Conservation (phyloP, 352 stramenopile species). For the Paralagenidium karlingii region DNA sequence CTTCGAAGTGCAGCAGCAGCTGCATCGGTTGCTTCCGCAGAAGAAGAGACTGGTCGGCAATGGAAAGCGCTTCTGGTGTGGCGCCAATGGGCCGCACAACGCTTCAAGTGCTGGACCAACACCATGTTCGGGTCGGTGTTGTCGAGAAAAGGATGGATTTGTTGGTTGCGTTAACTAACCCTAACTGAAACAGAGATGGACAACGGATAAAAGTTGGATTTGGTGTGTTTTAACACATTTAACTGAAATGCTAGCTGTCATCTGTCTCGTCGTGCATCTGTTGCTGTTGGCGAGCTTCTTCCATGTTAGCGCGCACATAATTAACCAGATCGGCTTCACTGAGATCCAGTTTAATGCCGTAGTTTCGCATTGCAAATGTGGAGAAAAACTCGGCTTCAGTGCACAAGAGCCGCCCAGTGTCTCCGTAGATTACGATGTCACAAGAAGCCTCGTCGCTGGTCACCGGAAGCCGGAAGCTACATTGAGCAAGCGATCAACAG, state of each 20-base stretch:
- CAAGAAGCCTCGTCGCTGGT: constrained; percentile 13
- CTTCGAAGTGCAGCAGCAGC: constrained; percentile 56
- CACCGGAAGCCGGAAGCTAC: constrained; percentile 7
- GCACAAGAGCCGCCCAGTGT: constrained; percentile 44
- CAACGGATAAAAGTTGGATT: background rate
- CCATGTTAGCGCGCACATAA: constrained; percentile 57
- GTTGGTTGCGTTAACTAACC: too few relatives aligned
- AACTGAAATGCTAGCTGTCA: background rate
- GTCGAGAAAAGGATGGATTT: too few relatives aligned
- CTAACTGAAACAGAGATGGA: background rate
- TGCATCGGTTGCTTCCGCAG: constrained; percentile 54
- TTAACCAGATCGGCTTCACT: constrained; percentile 43
- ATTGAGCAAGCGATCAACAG: background rate
- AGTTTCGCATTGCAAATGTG: constrained; percentile 38
- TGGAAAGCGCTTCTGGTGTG: background rate
- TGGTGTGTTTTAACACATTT: background rate
- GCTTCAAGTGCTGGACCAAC: background rate
- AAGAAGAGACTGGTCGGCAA: too few relatives aligned
- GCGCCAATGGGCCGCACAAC: background rate
- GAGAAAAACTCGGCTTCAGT: constrained; percentile 53
- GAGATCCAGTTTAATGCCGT: constrained; percentile 53
- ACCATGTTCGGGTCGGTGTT: too few relatives aligned
- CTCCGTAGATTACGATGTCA: constrained; percentile 53
- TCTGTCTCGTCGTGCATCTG: background rate
- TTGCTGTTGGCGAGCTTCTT: constrained; percentile 32